Evolutionary conservation across 1,284 basidiomycete genomes (phyloP).

Genomic region (Irpex sp.): DNA sequence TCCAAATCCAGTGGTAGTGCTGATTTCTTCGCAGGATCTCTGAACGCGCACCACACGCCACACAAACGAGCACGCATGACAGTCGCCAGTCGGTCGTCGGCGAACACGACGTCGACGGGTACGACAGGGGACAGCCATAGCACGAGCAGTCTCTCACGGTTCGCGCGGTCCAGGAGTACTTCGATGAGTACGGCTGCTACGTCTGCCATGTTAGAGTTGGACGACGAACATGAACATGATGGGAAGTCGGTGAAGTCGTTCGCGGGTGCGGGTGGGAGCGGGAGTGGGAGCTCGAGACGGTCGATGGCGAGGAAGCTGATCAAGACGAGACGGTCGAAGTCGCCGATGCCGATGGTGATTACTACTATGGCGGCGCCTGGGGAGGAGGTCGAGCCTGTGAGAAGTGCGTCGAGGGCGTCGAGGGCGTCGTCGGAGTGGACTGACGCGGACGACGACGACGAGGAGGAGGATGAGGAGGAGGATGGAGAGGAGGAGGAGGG

Average conservation of each 20-base stretch:
- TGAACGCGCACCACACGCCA: conserved; percentile 36
- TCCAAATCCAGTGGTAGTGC: conserved; percentile 30
- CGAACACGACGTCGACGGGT: conserved; percentile 56
- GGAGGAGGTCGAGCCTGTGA: conserved; percentile 37
- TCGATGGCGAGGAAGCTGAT: conserved; percentile 42
- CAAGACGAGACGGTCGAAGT: conserved; percentile 56
- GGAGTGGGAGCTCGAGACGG: conserved; percentile 39
- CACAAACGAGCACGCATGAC: conserved; percentile 57
- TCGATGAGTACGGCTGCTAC: conserved; percentile 62
- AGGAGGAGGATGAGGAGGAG: conserved; percentile 9
- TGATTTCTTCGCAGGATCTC: conserved; percentile 66
- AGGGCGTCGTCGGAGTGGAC: conserved; percentile 23
- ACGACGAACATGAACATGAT: conserved; percentile 53
- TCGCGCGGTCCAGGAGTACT: conserved; percentile 51
- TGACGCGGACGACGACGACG: conserved; percentile 42
- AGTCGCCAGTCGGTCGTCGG: conserved; percentile 58
- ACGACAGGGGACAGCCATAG: conserved; percentile 37
- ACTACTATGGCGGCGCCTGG: conserved; percentile 27
- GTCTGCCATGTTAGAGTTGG: conserved; percentile 34
- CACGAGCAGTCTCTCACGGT: conserved; percentile 53
- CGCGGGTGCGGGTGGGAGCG: conserved; percentile 17
- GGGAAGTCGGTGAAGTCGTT: conserved; percentile 33
- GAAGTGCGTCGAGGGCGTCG: conserved; percentile 16
- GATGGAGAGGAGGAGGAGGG: no score
- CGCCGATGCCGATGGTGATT: conserved; percentile 30